Evolutionary conservation across 2,329 filamentous ascomycete genomes (phyloP), one percentile per base, ranked within the genome.

Genomic region (Alternaria burnsii): DNA sequence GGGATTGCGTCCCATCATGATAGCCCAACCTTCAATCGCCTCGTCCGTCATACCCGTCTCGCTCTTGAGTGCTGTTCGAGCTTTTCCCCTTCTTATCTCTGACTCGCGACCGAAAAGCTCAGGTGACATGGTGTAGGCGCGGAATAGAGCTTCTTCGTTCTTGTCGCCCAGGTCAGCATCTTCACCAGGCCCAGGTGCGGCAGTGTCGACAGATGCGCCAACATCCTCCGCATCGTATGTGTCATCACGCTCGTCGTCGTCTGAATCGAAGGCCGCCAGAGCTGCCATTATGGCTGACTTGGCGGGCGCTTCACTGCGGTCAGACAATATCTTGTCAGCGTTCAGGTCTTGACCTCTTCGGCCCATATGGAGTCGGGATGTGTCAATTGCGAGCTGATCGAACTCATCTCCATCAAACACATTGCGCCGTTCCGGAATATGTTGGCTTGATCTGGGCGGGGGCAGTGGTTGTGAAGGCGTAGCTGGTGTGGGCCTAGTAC

Each of bases 191-290:
- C 77, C 82, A 2, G 81, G 77, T 5, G 80, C 80, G 1, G 81
- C 83, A 18, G 85, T 83, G 69, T 97, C 93, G 3, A 97, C 89
- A 0, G 91, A 92, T 22, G 94, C 94, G 36, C 95, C 95, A 2
- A 98, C 93, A 73, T 98, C 95, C 51, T 89, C 92, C 2, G 90
- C 88, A 71, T 99, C 95, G 75, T 99, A 99, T 0, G 94, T 98
- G 76, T 99, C 95, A 77, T 99, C 95, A 36, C 93, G 88, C 80
- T 99, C 95, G 76, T 99, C 95, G 68, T 98, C 95, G 70, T 98
- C 94, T 0, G 90, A 90, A 79, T 98, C 94, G 68, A 98, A 97
- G 0, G 90, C 86, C 16, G 93, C 92, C 3, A 98, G 86, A 0
- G 94, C 94, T 3, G 94, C 92, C 24, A 97, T 82, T 69, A 97